Evolutionary conservation across 306 rosid species (phyloP).

Genomic region (Carpinus viminea): DNA sequence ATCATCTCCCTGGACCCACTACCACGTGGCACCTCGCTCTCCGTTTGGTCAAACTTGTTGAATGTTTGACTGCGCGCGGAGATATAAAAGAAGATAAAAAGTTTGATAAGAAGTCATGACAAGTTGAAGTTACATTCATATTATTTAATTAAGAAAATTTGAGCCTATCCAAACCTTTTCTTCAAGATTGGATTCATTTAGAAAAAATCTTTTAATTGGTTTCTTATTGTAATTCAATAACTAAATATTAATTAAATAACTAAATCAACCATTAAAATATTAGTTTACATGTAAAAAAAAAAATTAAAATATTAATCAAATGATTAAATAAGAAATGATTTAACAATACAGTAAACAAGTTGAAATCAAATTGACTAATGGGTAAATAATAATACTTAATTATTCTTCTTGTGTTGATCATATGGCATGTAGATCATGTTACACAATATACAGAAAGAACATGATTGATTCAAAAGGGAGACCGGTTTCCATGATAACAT

Average conservation of each 20-base stretch:
- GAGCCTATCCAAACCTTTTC: too few relatives aligned
- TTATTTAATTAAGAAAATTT: not conserved
- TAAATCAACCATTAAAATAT: too few relatives aligned
- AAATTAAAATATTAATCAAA: too few relatives aligned
- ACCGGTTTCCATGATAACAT: not conserved
- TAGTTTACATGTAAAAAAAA: too few relatives aligned
- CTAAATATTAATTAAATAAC: too few relatives aligned
- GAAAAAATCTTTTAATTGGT: too few relatives aligned
- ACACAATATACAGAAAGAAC: not conserved
- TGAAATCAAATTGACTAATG: too few relatives aligned
- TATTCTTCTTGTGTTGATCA: not conserved
- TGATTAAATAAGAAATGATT: too few relatives aligned
- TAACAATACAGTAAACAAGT: too few relatives aligned
- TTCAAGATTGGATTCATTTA: too few relatives aligned
- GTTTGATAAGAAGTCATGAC: not conserved
- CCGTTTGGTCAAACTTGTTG: conserved; percentile 18
- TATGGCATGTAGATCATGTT: not conserved
- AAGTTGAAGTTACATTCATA: not conserved
- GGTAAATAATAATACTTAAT: too few relatives aligned
- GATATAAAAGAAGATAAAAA: not conserved
- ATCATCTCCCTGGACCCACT: not conserved
- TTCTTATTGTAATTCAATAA: too few relatives aligned
- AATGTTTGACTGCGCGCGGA: not conserved
- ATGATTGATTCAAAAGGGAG: not conserved
- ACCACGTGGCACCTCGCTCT: conserved; percentile 30